Conservation (phyloP, 2,329 filamentous ascomycete species). For the Apiospora rasikravindrae region DNA sequence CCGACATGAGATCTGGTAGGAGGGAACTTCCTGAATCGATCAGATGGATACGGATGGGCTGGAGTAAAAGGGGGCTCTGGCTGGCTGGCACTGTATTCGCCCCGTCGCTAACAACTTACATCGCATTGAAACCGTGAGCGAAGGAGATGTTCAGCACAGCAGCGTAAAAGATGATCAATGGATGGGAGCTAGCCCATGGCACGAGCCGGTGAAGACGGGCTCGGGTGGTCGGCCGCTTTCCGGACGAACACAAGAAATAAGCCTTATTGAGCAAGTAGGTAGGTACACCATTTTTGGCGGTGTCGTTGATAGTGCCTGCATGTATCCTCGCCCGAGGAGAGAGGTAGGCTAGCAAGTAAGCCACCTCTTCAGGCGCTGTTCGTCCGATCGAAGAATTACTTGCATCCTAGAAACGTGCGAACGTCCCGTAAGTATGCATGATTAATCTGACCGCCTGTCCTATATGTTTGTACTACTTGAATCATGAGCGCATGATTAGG, state of each 20-base stretch:
- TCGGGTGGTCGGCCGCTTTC: constrained; percentile 14
- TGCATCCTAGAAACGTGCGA: not conserved
- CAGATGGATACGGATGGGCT: not conserved
- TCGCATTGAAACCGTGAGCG: not conserved
- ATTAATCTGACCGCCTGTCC: not conserved
- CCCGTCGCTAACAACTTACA: not conserved
- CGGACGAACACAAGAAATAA: constrained; percentile 12
- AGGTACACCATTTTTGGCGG: not conserved
- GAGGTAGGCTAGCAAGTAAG: not conserved
- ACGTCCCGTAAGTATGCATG: too few species aligned
- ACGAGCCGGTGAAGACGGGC: constrained; percentile 6
- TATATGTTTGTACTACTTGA: not conserved
- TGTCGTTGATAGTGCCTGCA: not conserved
- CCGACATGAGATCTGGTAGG: not conserved
- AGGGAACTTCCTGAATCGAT: not conserved
- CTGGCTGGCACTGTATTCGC: not conserved
- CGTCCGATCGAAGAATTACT: not conserved
- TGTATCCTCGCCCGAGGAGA: not conserved
- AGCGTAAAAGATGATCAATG: not conserved
- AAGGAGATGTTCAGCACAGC: not conserved
- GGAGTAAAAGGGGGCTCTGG: not conserved
- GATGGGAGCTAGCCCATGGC: not conserved
- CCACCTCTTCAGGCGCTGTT: not conserved
- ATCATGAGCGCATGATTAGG: constrained; percentile 11
- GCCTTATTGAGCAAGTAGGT: not conserved